These are phyloP conservation scores for Hyphodiscus sp. DNA, from an alignment of 2,329 filamentous ascomycete genomes.

Conservation along the genomic window DNA sequence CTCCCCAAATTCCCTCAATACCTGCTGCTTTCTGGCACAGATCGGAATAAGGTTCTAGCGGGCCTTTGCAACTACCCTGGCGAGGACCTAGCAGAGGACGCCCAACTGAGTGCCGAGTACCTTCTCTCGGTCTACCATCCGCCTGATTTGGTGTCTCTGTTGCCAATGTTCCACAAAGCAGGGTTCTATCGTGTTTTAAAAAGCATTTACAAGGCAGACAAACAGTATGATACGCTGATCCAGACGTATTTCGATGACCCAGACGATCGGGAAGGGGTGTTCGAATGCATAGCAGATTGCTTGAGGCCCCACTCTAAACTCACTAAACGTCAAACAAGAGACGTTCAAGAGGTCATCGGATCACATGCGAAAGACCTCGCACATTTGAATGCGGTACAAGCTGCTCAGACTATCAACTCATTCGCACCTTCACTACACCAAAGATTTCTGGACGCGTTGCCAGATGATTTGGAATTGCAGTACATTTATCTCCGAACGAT, in stretches of 20 bases:
- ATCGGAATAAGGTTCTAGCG: conserved; percentile 71
- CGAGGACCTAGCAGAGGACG: conserved; percentile 78
- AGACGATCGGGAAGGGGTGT: conserved; percentile 67
- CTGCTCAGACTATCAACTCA: conserved; percentile 50
- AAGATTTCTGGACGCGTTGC: conserved; percentile 46
- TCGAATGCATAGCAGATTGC: conserved; percentile 72
- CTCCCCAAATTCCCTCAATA: conserved; percentile 96
- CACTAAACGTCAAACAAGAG: conserved; percentile 62
- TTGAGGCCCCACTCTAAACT: conserved; percentile 59
- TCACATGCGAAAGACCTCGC: conserved; percentile 51
- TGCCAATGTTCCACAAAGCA: conserved; percentile 72
- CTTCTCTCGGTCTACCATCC: conserved; percentile 90
- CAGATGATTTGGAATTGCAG: conserved; percentile 48
- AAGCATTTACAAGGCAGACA: conserved; percentile 73
- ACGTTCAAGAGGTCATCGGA: conserved; percentile 59
- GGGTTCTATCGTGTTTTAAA: conserved; percentile 90
- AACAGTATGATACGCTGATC: conserved; percentile 71
- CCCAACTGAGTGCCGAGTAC: conserved; percentile 95
- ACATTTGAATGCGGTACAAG: conserved; percentile 47
- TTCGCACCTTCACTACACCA: conserved; percentile 50
- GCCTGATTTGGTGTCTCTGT: conserved; percentile 67
- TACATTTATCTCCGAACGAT: conserved; percentile 63
- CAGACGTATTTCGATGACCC: conserved; percentile 80
- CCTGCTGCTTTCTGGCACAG: conserved; percentile 80
- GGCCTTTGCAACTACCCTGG: conserved; percentile 82